Evolutionary conservation across 176 grass and related monocot genomes (phyloP), one percentile per base, ranked within the genome.

Genomic region (Carex scoparia): DNA sequence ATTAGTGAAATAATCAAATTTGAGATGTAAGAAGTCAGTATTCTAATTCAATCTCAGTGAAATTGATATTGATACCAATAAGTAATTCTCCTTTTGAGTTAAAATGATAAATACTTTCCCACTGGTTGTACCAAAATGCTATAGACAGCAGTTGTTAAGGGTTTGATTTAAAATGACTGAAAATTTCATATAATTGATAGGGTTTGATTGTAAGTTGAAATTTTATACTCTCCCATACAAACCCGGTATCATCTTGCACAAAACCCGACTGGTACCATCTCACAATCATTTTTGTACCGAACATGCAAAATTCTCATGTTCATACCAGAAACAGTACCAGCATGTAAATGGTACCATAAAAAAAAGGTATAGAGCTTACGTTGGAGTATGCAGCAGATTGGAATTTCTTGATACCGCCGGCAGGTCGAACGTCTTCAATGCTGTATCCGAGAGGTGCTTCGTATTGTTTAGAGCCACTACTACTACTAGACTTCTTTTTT

Each of bases 351-450:
- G 16, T 19, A 46, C 8, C 15, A 46, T 48, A 79, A 30, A 79
- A 79, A 65, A 32, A 42, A 19, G 9, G 33, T 62, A 53, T 35
- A 55, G 38, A 12, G 61, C 87, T 92, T 92, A 98, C 91, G 95
- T 98, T 98, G 88, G 95, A 98, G 86, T 98, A 98, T 13, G 88
- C 92, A 94, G 93, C 95, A 90, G 95, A 95, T 87, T 98, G 95
- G 83, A 98, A 98, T 80, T 98, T 98, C 93, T 98, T 90, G 79
- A 95, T 94, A 73, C 95, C 95, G 48, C 95, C 95, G 71, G 87
- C 86, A 2, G 95, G 95, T 83, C 95, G 91, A 76, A 98, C 80
- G 93, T 98, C 95, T 88, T 98, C 95, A 81, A 95, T 95, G 88
- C 89, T 89, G 88, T 95, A 95, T 7, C 93, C 95, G 12, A 98